phyloP scores from a whole-genome alignment of 176 grass and related monocot species.

The Aegilops tauschii region DNA sequence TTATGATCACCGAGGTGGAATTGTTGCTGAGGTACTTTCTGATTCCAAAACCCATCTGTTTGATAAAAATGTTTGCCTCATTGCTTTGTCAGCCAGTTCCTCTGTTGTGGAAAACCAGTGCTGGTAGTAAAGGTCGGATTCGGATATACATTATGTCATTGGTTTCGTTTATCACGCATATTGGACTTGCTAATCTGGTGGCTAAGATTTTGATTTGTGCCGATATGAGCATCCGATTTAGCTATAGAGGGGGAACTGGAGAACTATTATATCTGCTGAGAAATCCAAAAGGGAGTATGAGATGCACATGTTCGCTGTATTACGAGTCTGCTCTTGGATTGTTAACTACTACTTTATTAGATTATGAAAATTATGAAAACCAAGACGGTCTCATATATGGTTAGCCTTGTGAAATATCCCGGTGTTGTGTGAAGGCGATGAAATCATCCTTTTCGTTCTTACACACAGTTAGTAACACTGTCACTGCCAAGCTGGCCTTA shows the following conservation, averaged over 20 bases:
- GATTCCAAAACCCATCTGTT: not conserved
- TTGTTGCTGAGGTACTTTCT: constrained; percentile 82
- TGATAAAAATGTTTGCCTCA: not conserved
- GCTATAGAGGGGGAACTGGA: not conserved
- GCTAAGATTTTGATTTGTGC: not conserved
- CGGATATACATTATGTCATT: not conserved
- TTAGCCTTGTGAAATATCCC: not conserved
- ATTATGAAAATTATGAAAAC: not conserved
- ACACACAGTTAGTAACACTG: not conserved
- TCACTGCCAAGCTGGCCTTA: not conserved
- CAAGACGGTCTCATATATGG: not conserved
- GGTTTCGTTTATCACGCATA: not conserved
- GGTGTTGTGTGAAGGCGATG: not conserved
- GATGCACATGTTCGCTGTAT: not conserved
- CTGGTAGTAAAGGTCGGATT: not conserved
- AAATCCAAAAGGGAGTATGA: not conserved
- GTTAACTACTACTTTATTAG: not conserved
- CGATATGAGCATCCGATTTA: not conserved
- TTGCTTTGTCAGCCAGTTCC: not conserved
- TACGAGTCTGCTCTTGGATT: not conserved
- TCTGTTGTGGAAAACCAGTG: not conserved
- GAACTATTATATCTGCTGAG: not conserved
- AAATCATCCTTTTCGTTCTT: not conserved
- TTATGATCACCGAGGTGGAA: constrained; percentile 70
- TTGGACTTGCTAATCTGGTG: not conserved